phyloP scores from a whole-genome alignment of 108 stramenopile species.

The Pseudonitzschia delicatissima region DNA sequence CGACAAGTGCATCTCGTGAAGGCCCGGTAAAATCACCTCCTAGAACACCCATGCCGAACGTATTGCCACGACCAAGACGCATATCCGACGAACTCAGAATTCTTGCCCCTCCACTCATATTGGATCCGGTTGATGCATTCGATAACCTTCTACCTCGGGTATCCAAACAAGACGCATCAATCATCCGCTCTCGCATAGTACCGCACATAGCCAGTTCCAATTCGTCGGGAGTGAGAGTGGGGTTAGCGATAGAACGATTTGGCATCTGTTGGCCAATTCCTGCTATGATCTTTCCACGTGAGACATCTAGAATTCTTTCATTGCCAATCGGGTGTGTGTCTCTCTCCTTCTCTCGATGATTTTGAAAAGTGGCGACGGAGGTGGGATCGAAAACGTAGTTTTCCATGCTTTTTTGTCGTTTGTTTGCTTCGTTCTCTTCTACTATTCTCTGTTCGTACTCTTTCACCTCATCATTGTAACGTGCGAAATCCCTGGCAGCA shows the following conservation, averaged over 20 bases:
- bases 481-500: slow-evolving; percentile 63
- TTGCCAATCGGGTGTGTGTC: background rate
- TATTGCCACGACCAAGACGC: background rate
- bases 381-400: too few species aligned
- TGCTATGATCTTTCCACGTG: background rate
- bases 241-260: background rate
- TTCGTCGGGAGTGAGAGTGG: background rate
- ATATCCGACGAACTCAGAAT: background rate
- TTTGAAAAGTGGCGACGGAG: too few species aligned
- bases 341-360: background rate
- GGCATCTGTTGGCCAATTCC: background rate
- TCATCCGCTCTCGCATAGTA: too few species aligned
- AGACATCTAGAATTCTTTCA: background rate
- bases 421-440: background rate
- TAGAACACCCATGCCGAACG: background rate
- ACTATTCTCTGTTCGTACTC: slow-evolving; percentile 39
- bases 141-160: background rate
- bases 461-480: slow-evolving; percentile 60
- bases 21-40: background rate
- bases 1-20: background rate
- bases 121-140: background rate
- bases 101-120: background rate
- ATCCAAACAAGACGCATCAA: background rate
- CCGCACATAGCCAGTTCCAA: slow-evolving; percentile 10
- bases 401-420: background rate